Conservation (phyloP, 2,329 filamentous ascomycete genomes). For the Colletotrichum sp. region DNA sequence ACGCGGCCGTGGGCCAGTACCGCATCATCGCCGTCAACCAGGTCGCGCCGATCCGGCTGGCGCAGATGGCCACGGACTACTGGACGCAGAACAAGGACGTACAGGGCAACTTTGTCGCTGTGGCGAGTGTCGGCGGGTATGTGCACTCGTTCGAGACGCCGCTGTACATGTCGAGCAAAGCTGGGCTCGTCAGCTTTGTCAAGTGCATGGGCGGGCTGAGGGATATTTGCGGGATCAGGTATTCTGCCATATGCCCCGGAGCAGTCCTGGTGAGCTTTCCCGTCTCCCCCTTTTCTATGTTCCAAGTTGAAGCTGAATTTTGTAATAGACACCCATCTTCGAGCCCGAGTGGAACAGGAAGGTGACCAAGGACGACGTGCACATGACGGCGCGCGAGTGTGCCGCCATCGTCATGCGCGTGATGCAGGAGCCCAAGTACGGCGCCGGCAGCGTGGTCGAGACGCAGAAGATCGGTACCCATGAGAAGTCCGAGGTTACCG, state of each 20-base stretch:
- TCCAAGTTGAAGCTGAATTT: background rate
- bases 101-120: conserved; percentile 40
- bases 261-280: background rate
- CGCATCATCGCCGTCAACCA: conserved; percentile 29
- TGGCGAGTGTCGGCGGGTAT: conserved; percentile 31
- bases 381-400: background rate
- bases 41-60: conserved; percentile 28
- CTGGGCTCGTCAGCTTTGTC: conserved; percentile 17
- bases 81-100: conserved; percentile 27
- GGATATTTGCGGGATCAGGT: background rate
- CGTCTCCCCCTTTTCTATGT: too few species aligned
- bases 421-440: conserved; percentile 17
- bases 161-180: conserved; percentile 33
- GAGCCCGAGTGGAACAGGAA: background rate
- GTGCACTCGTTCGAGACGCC: conserved; percentile 31
- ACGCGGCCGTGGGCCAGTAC: conserved; percentile 26
- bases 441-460: conserved; percentile 24
- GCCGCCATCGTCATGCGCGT: conserved; percentile 7
- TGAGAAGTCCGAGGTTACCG: background rate
- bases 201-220: background rate
- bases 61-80: conserved; percentile 31
- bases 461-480: conserved; percentile 12
- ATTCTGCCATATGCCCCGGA: background rate
- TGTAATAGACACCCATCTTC: background rate
- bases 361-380: background rate